phyloP scores from a whole-genome alignment of 2,329 filamentous ascomycete genomes.

The Penicillium sp. region DNA sequence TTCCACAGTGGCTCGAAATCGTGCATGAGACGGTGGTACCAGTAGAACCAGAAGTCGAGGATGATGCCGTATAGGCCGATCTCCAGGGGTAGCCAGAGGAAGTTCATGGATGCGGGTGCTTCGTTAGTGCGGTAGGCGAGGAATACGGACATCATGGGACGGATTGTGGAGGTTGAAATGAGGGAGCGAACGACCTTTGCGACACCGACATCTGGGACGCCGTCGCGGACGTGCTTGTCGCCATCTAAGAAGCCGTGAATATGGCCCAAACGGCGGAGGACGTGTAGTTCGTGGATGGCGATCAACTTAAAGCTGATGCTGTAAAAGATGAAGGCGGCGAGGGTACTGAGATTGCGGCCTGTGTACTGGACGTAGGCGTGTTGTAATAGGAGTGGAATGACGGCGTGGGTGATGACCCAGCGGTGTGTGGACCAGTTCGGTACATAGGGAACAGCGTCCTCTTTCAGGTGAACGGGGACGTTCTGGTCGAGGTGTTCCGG shows the following conservation, averaged over 20 bases:
- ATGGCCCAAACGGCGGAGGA: slow-evolving; percentile 26
- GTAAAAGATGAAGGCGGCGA: slow-evolving; percentile 24
- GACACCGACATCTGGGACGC: slow-evolving; percentile 27
- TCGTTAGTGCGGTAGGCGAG: slow-evolving; percentile 19
- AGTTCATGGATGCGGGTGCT: slow-evolving; percentile 19
- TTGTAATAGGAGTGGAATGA: slow-evolving; percentile 23
- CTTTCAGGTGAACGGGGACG: slow-evolving; percentile 21
- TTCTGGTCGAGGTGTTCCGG: slow-evolving; percentile 21
- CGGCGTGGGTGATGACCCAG: slow-evolving; percentile 25
- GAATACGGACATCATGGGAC: slow-evolving; percentile 28
- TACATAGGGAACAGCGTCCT: slow-evolving; percentile 23
- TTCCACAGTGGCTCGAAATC: slow-evolving; percentile 24
- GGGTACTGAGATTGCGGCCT: slow-evolving; percentile 20
- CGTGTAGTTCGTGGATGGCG: slow-evolving; percentile 27
- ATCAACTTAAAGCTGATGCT: slow-evolving; percentile 23
- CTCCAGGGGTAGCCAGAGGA: slow-evolving; percentile 24
- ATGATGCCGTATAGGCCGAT: slow-evolving; percentile 25
- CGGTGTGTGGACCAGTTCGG: slow-evolving; percentile 27
- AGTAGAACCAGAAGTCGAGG: slow-evolving; percentile 32
- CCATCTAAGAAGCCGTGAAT: slow-evolving; percentile 26
- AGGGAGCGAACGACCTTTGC: slow-evolving; percentile 25
- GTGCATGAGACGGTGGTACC: slow-evolving; percentile 29
- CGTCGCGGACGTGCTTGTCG: slow-evolving; percentile 28
- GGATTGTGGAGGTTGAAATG: slow-evolving; percentile 24
- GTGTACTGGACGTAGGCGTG: slow-evolving; percentile 23